phyloP scores from a whole-genome alignment of 352 stramenopile species.

The Discostella stelligera region DNA sequence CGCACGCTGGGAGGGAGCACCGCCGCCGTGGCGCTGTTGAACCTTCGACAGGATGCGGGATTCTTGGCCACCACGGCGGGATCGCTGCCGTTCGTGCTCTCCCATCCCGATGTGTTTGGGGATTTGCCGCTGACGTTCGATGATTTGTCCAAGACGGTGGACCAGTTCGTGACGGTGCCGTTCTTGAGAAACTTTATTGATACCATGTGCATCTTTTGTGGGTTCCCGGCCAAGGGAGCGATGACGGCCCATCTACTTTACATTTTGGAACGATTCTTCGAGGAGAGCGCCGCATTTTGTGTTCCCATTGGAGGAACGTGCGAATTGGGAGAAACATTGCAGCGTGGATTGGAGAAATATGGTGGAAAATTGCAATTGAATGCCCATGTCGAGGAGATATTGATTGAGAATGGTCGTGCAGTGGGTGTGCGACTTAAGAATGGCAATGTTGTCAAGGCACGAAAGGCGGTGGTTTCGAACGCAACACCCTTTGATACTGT shows the following conservation, averaged over 20 bases:
- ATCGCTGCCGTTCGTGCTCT: conserved; percentile 75
- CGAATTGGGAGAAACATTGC: conserved; percentile 75
- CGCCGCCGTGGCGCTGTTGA: conserved; percentile 77
- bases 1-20: conserved; percentile 80
- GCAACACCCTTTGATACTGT: conserved; percentile 84
- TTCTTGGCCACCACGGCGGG: conserved; percentile 82
- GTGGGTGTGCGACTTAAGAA: conserved; percentile 81
- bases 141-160: conserved; percentile 80
- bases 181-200: conserved; percentile 85
- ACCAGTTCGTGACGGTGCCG: conserved; percentile 82
- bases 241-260: conserved; percentile 85
- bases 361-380: conserved; percentile 81
- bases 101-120: conserved; percentile 81
- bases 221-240: conserved; percentile 83
- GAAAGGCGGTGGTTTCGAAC: conserved; percentile 82
- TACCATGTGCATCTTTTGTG: conserved; percentile 85
- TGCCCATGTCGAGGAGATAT: conserved; percentile 82
- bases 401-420: conserved; percentile 76
- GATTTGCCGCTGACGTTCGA: conserved; percentile 83
- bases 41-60: conserved; percentile 79
- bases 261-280: conserved; percentile 84
- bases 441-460: conserved; percentile 77
- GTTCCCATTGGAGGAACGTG: conserved; percentile 81
- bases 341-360: conserved; percentile 78
- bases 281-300: conserved; percentile 75